Base-by-base conservation (phyloP, 2,329 filamentous ascomycete genomes). In the Myriosclerotinia curreyana region DNA sequence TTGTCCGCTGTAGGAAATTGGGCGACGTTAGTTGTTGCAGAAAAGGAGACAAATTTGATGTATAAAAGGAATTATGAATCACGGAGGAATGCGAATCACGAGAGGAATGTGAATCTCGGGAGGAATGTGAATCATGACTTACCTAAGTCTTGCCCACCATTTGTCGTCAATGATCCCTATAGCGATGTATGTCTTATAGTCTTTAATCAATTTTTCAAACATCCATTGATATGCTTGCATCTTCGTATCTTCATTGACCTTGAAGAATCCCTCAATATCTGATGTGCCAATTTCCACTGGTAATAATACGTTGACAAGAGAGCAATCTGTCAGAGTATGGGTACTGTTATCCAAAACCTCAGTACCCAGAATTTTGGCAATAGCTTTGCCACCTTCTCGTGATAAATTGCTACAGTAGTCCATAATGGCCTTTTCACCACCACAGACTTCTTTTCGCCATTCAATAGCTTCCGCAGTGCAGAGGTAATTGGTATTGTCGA, bases 121-220 rank as follows among this genome's bases (percentile, higher is more conserved):
- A 38, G 42, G n/a, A 22, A 36, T 9, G n/a, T 25, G 28, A 8
- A 36, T 48, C 20, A 15, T 25, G 4, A 59, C 52, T 3, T 58
- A 63, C 61, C 61, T 63, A 55, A 96, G 72, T 56, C 94, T 79
- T 0, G 82, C 80, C 89, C 89, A 96, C 74, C 87, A 83, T 61
- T 80, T 80, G 0, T 82, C 82, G 0, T 77, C 85, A 3, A 90
- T 73, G 0, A n/a, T n/a, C n/a, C n/a, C n/a, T n/a, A n/a, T n/a
- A n/a, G 87, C 81, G 60, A 95, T 76, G 71, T 91, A 94, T 0
- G 92, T 95, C 62, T 87, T 81, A 74, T 86, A 84, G n/a, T 88
- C 82, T 0, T 77, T 71, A 17, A 85, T 75, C 66, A 91, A 72
- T 4, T 72, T 79, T 52, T 76, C 74, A 58, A 81, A 73, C 66